These are phyloP conservation scores for Spathaspora jeffriesii DNA, from an alignment of 1,139 yeast genomes.

Conservation along the genomic window DNA sequence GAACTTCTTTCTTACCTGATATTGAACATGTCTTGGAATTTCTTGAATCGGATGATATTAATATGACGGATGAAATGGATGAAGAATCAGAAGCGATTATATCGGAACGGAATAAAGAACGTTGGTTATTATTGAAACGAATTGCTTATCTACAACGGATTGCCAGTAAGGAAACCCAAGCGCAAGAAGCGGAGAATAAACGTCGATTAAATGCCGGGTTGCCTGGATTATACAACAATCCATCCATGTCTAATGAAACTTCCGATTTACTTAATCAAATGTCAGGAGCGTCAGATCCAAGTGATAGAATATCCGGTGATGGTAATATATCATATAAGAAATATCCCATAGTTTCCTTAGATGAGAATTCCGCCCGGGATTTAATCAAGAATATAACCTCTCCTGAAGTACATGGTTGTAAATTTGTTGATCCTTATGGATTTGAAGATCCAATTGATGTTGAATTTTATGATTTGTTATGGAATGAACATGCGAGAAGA, in stretches of 20 bases:
- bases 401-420: slow-evolving; percentile 31
- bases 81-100: slow-evolving; percentile 42
- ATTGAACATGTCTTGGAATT: slow-evolving; percentile 56
- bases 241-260: neutral
- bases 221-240: slow-evolving; percentile 13
- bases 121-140: slow-evolving; percentile 72
- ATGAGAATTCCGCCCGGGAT: slow-evolving; percentile 46
- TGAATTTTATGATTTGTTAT: slow-evolving; percentile 81
- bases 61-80: slow-evolving; percentile 35
- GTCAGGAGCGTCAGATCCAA: slow-evolving; percentile 1
- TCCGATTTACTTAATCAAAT: neutral
- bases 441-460: slow-evolving; percentile 85
- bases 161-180: slow-evolving; percentile 43
- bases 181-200: slow-evolving; percentile 30
- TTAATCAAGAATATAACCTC: slow-evolving; percentile 40
- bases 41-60: slow-evolving; percentile 45
- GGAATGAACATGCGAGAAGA: slow-evolving; percentile 83
- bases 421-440: slow-evolving; percentile 80
- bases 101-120: slow-evolving; percentile 51
- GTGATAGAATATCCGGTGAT: slow-evolving; percentile 5
- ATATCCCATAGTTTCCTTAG: slow-evolving; percentile 48
- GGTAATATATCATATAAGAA: slow-evolving; percentile 13
- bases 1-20: slow-evolving; percentile 52
- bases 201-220: slow-evolving; percentile 37
- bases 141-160: slow-evolving; percentile 67